Percentiles rank a stretch among this genome's conserved stretches.
These are phyloP conservation scores for Stramenopiles sp. DNA, from an alignment of 352 stramenopile species.

Conservation along the genomic window DNA sequence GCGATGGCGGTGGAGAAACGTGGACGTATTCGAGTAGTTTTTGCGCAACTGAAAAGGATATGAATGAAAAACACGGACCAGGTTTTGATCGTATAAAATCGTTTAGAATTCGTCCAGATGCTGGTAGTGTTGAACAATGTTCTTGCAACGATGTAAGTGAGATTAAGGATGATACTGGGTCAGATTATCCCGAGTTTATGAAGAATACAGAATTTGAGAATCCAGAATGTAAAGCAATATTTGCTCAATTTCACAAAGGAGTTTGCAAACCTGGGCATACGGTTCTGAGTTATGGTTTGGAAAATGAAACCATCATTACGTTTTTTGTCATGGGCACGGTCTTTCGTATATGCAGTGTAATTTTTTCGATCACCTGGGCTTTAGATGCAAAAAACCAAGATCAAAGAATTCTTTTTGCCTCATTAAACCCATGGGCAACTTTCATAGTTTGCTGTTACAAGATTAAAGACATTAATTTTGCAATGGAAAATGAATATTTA, in stretches of 20 bases:
- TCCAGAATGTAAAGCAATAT: background rate
- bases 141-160: too few relatives aligned
- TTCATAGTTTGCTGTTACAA: background rate
- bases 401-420: background rate
- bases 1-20: too few relatives aligned
- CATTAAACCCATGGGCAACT: background rate
- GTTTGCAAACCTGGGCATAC: background rate
- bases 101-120: too few relatives aligned
- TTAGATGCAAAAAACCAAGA: background rate
- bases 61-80: too few relatives aligned
- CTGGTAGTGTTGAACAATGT: too few relatives aligned
- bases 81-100: too few relatives aligned
- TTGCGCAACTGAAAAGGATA: too few relatives aligned
- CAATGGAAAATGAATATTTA: constrained; percentile 6
- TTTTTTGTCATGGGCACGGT: background rate
- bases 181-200: too few relatives aligned
- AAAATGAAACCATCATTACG: background rate
- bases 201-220: too few relatives aligned
- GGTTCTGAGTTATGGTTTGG: background rate
- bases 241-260: background rate
- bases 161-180: too few relatives aligned
- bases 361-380: background rate
- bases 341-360: background rate
- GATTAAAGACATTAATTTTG: background rate
- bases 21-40: too few relatives aligned